These are phyloP conservation scores for Astragalus glycyphyllos DNA, from an alignment of 306 rosid genomes.

Conservation along the genomic window DNA sequence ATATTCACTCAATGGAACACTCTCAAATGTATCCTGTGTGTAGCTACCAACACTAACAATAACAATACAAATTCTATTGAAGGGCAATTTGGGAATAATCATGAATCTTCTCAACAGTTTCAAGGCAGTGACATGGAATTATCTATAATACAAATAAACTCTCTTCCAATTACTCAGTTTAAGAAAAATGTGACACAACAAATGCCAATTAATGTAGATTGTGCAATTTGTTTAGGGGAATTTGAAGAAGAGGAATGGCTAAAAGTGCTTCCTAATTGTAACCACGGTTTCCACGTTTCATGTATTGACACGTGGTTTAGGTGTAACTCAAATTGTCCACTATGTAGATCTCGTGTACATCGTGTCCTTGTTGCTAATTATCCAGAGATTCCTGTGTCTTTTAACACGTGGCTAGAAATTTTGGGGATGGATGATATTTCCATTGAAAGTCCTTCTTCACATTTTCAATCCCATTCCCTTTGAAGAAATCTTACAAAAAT, in stretches of 20 bases:
- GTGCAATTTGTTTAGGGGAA: constrained; percentile 67
- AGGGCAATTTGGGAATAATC: constrained; percentile 15
- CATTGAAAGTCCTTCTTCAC: constrained; percentile 6
- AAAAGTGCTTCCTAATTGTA: constrained; percentile 52
- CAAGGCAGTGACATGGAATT: constrained; percentile 46
- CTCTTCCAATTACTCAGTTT: constrained; percentile 50
- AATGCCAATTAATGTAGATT: constrained; percentile 39
- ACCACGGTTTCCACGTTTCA: constrained; percentile 56
- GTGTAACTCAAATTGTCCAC: constrained; percentile 59
- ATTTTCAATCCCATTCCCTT: no score
- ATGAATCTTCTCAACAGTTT: constrained; percentile 38
- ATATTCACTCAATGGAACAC: constrained; percentile 32
- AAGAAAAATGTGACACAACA: constrained; percentile 41
- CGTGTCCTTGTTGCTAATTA: constrained; percentile 24
- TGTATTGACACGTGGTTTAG: constrained; percentile 64
- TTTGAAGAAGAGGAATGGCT: constrained; percentile 64
- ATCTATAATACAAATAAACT: background rate
- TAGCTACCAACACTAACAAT: background rate
- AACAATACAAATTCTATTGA: background rate
- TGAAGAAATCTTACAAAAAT: constrained; percentile 1
- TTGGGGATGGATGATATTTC: constrained; percentile 38
- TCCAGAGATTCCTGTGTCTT: constrained; percentile 12
- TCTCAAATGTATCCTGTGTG: constrained; percentile 16
- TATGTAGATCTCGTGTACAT: constrained; percentile 55
- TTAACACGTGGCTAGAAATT: constrained; percentile 7